Conservation (phyloP, 345 rosid genomes). For the Brassica napus region Da-Ae NC_063452.1:59236001-59236500, state of each 20-base stretch:
- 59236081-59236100: constrained; percentile 92
- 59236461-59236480: constrained; percentile 65
- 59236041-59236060: constrained; percentile 86
- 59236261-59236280: constrained; percentile 83
- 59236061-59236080: constrained; percentile 86
- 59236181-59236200: neutral
- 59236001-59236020: constrained; percentile 86
- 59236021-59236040: constrained; percentile 87
- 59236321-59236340: constrained; percentile 89
- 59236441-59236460: constrained; percentile 71
- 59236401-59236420: constrained; percentile 49
- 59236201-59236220: neutral
- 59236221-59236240: constrained; percentile 22
- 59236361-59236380: constrained; percentile 97
- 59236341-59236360: constrained; percentile 95
- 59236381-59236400: constrained; percentile 67
- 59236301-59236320: constrained; percentile 74
- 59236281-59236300: constrained; percentile 65
- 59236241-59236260: constrained; percentile 66
- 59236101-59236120: constrained; percentile 87
- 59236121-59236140: constrained; percentile 85
- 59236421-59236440: constrained; percentile 66
- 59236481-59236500: constrained; percentile 79
- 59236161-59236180: constrained; percentile 75
- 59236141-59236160: constrained; percentile 90